Base-by-base conservation (phyloP, 2,329 filamentous ascomycete species). In the Aspergillus sergii region DNA sequence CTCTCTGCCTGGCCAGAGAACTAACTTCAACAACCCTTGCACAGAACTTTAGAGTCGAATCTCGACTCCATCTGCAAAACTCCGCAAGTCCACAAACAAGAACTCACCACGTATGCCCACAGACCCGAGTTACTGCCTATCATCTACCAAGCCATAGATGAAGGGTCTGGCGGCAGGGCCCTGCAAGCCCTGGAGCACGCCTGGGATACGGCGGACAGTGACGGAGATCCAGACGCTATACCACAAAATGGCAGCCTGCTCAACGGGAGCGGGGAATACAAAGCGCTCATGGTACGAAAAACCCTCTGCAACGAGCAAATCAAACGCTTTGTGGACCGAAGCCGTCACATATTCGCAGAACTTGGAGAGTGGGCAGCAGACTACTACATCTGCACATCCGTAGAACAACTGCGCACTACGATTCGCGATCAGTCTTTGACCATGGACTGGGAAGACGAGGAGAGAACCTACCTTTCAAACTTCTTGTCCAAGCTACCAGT, bases 281-380 rank as follows among this genome's bases (percentile, higher is more conserved):
- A 76, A 12, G 66, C 72, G 10, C 53, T 78, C 1, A n/a, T 58
- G 11, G 72, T 71, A 12, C 66, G 73, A 0, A 75, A 77, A 39
- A 81, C 80, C 0, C 75, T 71, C 26, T 78, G 81, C 34, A 83
- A 82, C 41, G 80, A 80, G 28, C 86, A 91, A 66, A 76, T 93
- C 67, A 83, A 79, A 59, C 78, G 79, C 0, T 82, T 93, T 9
- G 79, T 80, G 50, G 78, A 79, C 2, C 86, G 84, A 36, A 81
- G 84, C 14, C 54, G 66, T 1, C 81, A 83, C 16, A 81, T 93
- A 1, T 80, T 80, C 26, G 68, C 72, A 3, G 84, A 90, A 53
- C 81, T 93, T 4, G 91, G 91, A 0, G 67, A 80, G 1, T 94
- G 90, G 89, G 89, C 89, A 1, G 84, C 85, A 0, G 88, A 93